Percentiles rank a stretch among this genome's conserved stretches.
phyloP scores from a whole-genome alignment of 192 early-diverging fungal species.

The Podila clonocystis region DNA sequence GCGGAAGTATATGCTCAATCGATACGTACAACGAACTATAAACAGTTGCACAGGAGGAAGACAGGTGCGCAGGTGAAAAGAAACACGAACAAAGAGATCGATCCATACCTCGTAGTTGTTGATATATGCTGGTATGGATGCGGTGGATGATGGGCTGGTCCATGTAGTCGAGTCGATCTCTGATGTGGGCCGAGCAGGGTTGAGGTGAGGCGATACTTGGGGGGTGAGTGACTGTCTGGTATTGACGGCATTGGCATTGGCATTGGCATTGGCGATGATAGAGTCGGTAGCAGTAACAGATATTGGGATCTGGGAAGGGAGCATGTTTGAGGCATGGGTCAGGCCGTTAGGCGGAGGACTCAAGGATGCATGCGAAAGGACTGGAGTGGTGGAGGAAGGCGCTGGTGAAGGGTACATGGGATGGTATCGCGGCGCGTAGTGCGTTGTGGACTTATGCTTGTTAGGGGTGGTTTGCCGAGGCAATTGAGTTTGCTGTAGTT shows the following conservation, averaged over 20 bases:
- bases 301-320: slow-evolving; percentile 6
- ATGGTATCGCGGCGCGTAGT: slow-evolving; percentile 40
- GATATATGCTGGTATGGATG: slow-evolving; percentile 39
- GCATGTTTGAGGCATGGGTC: slow-evolving; percentile 12
- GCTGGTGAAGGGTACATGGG: slow-evolving; percentile 46
- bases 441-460: slow-evolving; percentile 35
- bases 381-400: slow-evolving; percentile 32
- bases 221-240: slow-evolving; percentile 18
- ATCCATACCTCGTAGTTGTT: slow-evolving; percentile 34
- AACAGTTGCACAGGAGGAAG: too few species aligned
- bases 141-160: slow-evolving; percentile 38
- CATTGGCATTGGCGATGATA: slow-evolving; percentile 5
- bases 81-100: neutral
- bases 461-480: slow-evolving; percentile 9
- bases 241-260: neutral
- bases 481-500: slow-evolving; percentile 5
- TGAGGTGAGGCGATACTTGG: slow-evolving; percentile 35
- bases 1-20: too few species aligned
- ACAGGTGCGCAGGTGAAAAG: neutral
- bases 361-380: slow-evolving; percentile 27
- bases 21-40: too few species aligned
- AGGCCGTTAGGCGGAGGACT: slow-evolving; percentile 18
- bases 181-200: slow-evolving; percentile 29
- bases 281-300: slow-evolving; percentile 8
- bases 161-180: slow-evolving; percentile 4